Percentiles rank a stretch among this genome's conserved stretches.
These are phyloP conservation scores for Lablab purpureus DNA, from an alignment of 306 rosid genomes.

Conservation along the genomic window DNA sequence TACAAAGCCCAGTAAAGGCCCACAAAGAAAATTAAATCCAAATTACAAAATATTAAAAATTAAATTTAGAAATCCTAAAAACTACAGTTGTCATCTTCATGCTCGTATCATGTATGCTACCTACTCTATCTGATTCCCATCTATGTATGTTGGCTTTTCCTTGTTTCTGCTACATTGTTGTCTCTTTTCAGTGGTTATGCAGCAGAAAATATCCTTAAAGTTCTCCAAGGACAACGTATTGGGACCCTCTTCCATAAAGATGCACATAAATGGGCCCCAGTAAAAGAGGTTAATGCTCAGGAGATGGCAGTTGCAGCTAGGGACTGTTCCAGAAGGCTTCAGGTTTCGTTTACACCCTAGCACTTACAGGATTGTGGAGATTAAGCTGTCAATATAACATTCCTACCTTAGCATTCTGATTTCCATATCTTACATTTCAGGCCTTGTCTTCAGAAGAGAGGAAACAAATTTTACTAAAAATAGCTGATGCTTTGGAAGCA, in stretches of 20 bases:
- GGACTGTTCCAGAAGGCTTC: slow-evolving; percentile 95
- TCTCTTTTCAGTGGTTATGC: slow-evolving; percentile 68
- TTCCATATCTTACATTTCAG: slow-evolving; percentile 56
- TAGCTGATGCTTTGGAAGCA: slow-evolving; percentile 93
- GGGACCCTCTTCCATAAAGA: slow-evolving; percentile 97
- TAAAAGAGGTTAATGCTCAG: slow-evolving; percentile 76
- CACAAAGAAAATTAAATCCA: no score
- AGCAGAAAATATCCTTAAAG: slow-evolving; percentile 74
- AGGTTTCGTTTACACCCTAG: slow-evolving; percentile 61
- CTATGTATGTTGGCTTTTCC: slow-evolving; percentile 38
- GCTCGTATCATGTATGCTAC: no score
- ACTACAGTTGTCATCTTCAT: no score
- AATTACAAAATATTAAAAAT: no score
- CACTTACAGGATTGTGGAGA: slow-evolving; percentile 22
- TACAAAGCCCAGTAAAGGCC: no score
- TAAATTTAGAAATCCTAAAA: no score
- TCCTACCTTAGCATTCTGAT: slow-evolving; percentile 44
- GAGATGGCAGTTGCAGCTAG: slow-evolving; percentile 98
- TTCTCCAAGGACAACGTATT: slow-evolving; percentile 84
- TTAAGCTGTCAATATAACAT: slow-evolving; percentile 6
- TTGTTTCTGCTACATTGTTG: slow-evolving; percentile 26
- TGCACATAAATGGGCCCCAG: slow-evolving; percentile 75
- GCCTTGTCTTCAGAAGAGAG: slow-evolving; percentile 81
- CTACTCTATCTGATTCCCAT: slow-evolving; percentile 38
- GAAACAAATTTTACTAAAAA: slow-evolving; percentile 76